Conservation (phyloP, 1,284 basidiomycete species). For the Marasmius sp. region DNA sequence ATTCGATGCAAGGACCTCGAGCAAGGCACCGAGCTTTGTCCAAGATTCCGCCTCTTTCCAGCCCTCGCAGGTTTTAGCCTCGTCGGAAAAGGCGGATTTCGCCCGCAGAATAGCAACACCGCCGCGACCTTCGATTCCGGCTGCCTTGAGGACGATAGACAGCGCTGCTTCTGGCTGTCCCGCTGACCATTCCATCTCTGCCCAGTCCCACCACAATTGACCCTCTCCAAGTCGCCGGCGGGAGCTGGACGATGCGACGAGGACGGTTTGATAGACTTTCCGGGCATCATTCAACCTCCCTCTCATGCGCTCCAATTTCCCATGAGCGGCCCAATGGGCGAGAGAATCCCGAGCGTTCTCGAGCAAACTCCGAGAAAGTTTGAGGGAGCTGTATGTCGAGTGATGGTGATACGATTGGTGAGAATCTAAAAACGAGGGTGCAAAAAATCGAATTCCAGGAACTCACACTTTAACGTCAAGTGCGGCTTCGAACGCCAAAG, state of each 20-base stretch:
- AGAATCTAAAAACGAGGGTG: slow-evolving; percentile 3
- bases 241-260: slow-evolving; percentile 41
- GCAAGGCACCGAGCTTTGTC: slow-evolving; percentile 60
- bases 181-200: slow-evolving; percentile 84
- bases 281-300: slow-evolving; percentile 74
- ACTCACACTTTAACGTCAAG: slow-evolving; percentile 60
- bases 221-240: slow-evolving; percentile 36
- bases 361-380: slow-evolving; percentile 72
- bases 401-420: slow-evolving; percentile 9
- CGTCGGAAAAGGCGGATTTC: slow-evolving; percentile 40
- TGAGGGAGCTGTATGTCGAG: slow-evolving; percentile 55
- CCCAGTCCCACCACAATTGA: slow-evolving; percentile 85
- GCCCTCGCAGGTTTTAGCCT: slow-evolving; percentile 47
- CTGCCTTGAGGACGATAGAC: slow-evolving; percentile 53
- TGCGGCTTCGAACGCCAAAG: slow-evolving; percentile 68
- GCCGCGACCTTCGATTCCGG: slow-evolving; percentile 48
- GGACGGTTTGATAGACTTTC: slow-evolving; percentile 78
- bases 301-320: slow-evolving; percentile 74
- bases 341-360: slow-evolving; percentile 65
- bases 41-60: slow-evolving; percentile 63
- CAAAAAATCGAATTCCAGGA: background rate
- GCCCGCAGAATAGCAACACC: slow-evolving; percentile 56
- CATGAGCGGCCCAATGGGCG: slow-evolving; percentile 79
- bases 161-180: slow-evolving; percentile 50
- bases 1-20: slow-evolving; percentile 58